Evolutionary conservation across 768 basidiomycete species (phyloP), one percentile per base, ranked within the genome.

Genomic region (Termitomyces sp.): DNA sequence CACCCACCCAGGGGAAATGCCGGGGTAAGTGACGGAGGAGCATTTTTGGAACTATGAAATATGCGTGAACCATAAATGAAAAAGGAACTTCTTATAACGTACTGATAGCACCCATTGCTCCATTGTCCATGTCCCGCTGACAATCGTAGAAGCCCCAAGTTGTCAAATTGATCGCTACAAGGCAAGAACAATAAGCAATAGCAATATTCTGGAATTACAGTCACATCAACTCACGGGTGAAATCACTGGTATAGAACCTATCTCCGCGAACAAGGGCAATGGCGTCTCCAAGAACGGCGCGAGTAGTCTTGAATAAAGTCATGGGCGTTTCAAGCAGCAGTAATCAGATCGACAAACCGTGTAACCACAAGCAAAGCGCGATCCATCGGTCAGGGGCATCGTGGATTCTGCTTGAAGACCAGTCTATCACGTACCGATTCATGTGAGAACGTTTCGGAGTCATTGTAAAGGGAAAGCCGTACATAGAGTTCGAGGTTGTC

Each of bases 131-230:
- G 43, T 80, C 74, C 16, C 74, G 64, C 35, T 72, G 68, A 56
- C 75, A 77, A 55, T 82, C 81, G 23, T 75, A 66, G 67, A 70
- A 81, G 22, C 81, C 81, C 80, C 80, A 83, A 1, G 76, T 64
- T 0, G 81, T 82, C 41, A 82, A 58, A 54, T 77, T 74, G 35
- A 60, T 63, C 1, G 79, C 78, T 80, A 53, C 0, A 77, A 74
- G 77, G 4, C 46, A 27, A 44, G 53, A 18, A 23, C n/a, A 13
- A n/a, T 33, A 33, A 27, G n/a, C n/a, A n/a, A n/a, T n/a, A n/a
- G n/a, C n/a, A n/a, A n/a, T n/a, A n/a, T n/a, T n/a, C n/a, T n/a
- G n/a, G n/a, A n/a, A n/a, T n/a, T n/a, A n/a, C n/a, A n/a, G n/a
- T n/a, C n/a, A n/a, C n/a, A n/a, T n/a, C n/a, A n/a, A n/a, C n/a